Conservation (phyloP, 2,329 filamentous ascomycete genomes). For the Trichoderma gracile region DNA sequence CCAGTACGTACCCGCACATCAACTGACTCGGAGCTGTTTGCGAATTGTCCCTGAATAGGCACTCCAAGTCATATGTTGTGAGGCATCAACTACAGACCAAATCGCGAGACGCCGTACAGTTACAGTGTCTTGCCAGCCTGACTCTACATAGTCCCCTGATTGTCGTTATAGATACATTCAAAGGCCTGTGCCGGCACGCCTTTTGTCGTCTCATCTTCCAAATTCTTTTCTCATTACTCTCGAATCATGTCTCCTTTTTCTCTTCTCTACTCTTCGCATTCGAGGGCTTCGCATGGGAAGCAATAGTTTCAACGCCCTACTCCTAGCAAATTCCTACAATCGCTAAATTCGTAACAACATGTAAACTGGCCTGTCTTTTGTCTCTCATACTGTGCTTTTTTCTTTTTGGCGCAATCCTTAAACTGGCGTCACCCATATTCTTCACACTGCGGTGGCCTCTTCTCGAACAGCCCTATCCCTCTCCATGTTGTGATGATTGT, state of each 20-base stretch:
- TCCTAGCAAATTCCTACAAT: slow-evolving; percentile 19
- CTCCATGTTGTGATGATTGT: not conserved
- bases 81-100: no score
- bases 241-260: not conserved
- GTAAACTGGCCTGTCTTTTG: no score
- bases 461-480: slow-evolving; percentile 5
- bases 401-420: not conserved
- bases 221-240: no score
- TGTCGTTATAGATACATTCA: not conserved
- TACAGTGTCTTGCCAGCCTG: no score
- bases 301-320: slow-evolving; percentile 14
- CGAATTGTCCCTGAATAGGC: no score
- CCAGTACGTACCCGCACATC: slow-evolving; percentile 1
- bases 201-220: not conserved
- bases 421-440: not conserved
- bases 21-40: not conserved
- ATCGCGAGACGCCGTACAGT: no score
- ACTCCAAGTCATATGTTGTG: no score
- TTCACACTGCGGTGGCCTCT: slow-evolving; percentile 6
- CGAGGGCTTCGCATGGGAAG: slow-evolving; percentile 9
- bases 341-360: slow-evolving; percentile 12
- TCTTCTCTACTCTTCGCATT: not conserved
- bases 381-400: not conserved
- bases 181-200: slow-evolving; percentile 17
- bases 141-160: no score